phyloP scores from a whole-genome alignment of 805 yeast species.

The Kluyveromyces lactis region DNA sequence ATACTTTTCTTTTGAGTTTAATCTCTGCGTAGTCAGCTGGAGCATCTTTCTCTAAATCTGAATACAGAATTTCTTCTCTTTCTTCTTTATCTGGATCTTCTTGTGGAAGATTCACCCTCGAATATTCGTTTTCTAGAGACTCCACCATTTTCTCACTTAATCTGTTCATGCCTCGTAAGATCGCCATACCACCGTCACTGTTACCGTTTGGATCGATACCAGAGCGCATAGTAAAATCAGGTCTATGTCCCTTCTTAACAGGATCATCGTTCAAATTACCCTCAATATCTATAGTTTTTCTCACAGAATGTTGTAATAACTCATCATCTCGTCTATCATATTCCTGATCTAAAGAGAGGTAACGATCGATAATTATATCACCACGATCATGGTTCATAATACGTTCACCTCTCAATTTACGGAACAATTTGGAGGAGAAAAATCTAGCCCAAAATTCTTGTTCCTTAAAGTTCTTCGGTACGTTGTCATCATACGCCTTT shows the following conservation, averaged over 20 bases:
- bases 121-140: constrained; percentile 38
- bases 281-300: constrained; percentile 64
- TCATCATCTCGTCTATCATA: constrained; percentile 39
- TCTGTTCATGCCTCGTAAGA: constrained; percentile 82
- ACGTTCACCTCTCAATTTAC: constrained; percentile 84
- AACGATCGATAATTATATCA: constrained; percentile 78
- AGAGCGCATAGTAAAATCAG: constrained; percentile 81
- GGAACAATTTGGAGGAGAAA: constrained; percentile 80
- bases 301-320: constrained; percentile 40
- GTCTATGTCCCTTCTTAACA: constrained; percentile 64
- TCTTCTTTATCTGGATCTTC: constrained; percentile 32
- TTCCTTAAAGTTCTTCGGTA: constrained; percentile 73
- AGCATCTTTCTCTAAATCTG: constrained; percentile 43
- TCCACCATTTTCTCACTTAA: constrained; percentile 74
- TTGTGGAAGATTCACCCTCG: constrained; percentile 29
- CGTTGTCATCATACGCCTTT: constrained; percentile 82
- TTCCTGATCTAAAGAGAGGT: constrained; percentile 62
- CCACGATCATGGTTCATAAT: constrained; percentile 69
- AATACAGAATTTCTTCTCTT: constrained; percentile 39
- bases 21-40: constrained; percentile 47
- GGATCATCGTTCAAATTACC: constrained; percentile 82
- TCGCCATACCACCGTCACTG: constrained; percentile 58
- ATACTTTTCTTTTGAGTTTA: constrained; percentile 22
- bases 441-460: constrained; percentile 96
- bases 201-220: constrained; percentile 41